phyloP scores from a whole-genome alignment of 139 green algal species.

The Coelastrella sp. region DNA sequence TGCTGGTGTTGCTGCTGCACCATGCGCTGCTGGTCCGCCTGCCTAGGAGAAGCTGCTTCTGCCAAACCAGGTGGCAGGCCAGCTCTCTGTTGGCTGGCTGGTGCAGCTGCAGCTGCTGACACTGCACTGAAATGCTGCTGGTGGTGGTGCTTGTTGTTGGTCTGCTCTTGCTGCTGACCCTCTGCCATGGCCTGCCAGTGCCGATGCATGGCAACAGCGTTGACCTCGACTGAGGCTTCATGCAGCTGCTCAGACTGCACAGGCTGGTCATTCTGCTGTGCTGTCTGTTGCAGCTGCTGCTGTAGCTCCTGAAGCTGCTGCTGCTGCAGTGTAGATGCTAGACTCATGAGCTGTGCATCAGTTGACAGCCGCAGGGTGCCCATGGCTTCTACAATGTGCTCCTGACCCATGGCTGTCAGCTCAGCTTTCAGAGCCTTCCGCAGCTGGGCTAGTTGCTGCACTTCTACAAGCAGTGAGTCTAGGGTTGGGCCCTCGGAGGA shows the following conservation, averaged over 20 bases:
- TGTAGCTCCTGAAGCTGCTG: neutral
- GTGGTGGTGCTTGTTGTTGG: neutral
- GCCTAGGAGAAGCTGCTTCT: neutral
- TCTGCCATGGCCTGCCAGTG: too few species aligned
- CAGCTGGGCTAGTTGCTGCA: conserved; percentile 61
- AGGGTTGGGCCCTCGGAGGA: conserved; percentile 6
- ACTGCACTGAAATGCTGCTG: too few species aligned
- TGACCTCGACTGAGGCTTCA: too few species aligned
- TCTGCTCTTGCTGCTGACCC: neutral
- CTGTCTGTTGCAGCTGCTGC: too few species aligned
- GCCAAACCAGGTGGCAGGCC: too few species aligned
- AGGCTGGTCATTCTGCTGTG: too few species aligned
- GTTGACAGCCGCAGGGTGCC: conserved; percentile 20
- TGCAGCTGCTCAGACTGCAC: too few species aligned
- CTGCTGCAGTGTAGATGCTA: neutral
- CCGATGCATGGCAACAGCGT: too few species aligned
- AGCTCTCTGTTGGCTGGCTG: too few species aligned
- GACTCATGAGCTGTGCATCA: neutral
- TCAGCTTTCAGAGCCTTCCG: conserved; percentile 62
- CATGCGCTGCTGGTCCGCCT: neutral
- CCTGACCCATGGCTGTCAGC: conserved; percentile 64
- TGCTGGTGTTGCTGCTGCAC: neutral
- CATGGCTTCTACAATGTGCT: conserved; percentile 51
- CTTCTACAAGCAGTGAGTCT: conserved; percentile 25
- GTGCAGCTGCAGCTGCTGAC: too few species aligned